Evolutionary conservation across 108 stramenopile species (phyloP), one percentile per base, ranked within the genome.

Genomic region (Cyclostephanos tholiformis): DNA sequence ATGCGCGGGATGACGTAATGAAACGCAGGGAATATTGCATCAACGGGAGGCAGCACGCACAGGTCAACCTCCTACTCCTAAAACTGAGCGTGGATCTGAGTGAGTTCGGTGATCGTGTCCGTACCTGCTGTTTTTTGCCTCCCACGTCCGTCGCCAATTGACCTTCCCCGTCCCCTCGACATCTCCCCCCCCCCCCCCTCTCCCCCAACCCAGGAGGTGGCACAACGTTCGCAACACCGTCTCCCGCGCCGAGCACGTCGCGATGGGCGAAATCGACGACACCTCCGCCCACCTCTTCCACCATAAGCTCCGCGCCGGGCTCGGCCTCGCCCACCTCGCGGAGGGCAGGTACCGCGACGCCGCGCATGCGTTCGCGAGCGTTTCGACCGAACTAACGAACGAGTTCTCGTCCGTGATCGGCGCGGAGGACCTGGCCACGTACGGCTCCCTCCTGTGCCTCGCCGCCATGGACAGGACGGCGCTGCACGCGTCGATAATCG

Each of bases 371-470:
- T 84, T 86, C 59, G 61, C 69, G 29, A 68, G 68, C 9, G 50
- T 73, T 1, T 82, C 77, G 17, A n/a, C 72, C 41, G 77, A 81
- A n/a, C 58, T 76, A 60, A 76, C 80, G 16, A 63, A 75, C 62
- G 57, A 81, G 52, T 84, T 75, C 46, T 27, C 17, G 13, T 29
- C 57, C 23, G 80, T 80, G 6, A 46, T 87, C 0, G 75, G 83
- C 67, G 82, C 91, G 6, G 90, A 91, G 50, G 94, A 95, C 71
- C 52, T 92, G 19, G 90, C 91, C 23, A 30, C 84, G 63, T 95
- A 90, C 66, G 91, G 90, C 11, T 77, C 75, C 51, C 51, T 95
- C 3, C 76, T 89, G 65, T 75, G 82, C 14, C 61, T 92, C 73
- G 87, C 87, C 0, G 63, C 82, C 0, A 56, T 77, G 12, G 74